phyloP scores from a whole-genome alignment of 768 basidiomycete species.

The Suillus placidus region DNA sequence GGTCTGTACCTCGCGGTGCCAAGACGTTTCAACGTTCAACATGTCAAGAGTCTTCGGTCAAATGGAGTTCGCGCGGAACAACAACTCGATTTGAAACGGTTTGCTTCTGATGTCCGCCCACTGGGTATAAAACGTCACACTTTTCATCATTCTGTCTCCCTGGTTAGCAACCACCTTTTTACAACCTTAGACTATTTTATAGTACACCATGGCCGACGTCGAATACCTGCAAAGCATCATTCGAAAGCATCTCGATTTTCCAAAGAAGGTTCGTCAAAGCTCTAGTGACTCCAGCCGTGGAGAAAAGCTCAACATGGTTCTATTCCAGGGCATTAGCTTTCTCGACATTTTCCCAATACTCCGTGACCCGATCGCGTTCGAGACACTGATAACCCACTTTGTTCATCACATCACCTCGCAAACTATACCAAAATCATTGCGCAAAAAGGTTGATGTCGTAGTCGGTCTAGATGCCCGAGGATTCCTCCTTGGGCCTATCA shows the following conservation, averaged over 20 bases:
- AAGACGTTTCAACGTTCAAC: background rate
- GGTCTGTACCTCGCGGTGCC: background rate
- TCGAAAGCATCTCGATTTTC: conserved; percentile 73
- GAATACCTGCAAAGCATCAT: conserved; percentile 67
- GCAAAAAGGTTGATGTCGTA: conserved; percentile 83
- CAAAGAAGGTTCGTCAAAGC: conserved; percentile 70
- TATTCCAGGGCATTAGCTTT: conserved; percentile 80
- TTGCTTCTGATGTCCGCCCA: background rate
- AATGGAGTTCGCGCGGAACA: background rate
- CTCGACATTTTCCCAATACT: conserved; percentile 95
- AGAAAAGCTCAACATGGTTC: background rate
- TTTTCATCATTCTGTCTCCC: background rate
- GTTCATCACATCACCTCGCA: conserved; percentile 82
- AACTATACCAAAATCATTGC: conserved; percentile 61
- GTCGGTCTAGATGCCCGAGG: conserved; percentile 96
- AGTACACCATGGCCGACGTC: conserved; percentile 67
- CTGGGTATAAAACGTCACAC: background rate
- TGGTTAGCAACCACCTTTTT: background rate
- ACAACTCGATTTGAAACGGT: background rate
- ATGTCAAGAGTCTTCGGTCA: background rate
- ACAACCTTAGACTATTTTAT: background rate
- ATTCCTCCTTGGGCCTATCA: conserved; percentile 90
- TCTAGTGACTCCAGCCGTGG: background rate
- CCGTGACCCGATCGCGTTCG: conserved; percentile 82
- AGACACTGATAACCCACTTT: conserved; percentile 88